Evolutionary conservation across 1,284 basidiomycete genomes (phyloP), one percentile per base, ranked within the genome.

Genomic region (Ganoderma sinense): DNA sequence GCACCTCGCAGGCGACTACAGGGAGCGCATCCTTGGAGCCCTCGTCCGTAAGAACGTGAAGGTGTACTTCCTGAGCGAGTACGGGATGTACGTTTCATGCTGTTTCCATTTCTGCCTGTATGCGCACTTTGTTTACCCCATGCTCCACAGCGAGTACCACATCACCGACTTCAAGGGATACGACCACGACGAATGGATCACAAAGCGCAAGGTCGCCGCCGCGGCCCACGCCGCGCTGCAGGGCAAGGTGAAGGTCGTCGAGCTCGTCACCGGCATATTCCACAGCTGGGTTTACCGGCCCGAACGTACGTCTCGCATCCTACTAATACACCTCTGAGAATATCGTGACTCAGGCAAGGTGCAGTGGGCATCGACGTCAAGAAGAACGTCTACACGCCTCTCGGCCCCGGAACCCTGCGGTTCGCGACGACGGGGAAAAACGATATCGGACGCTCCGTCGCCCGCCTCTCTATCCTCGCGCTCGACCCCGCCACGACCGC

Each of bases 31-130:
- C 5, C 64, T 72, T 20, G 68, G 71, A 10, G 75, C 70, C 4
- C 73, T 74, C 3, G 43, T 78, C 8, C 71, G 70, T 33, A 64
- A 65, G 41, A 72, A 73, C 26, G 73, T 68, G 11, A 70, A 70
- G 59, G 75, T 77, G 29, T 78, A 78, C 70, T 78, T 80, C 62
- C 75, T 77, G n/a, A 74, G 73, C 64, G 78, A 80, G 60, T 80
- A 71, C 59, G 78, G 78, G 36, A 62, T 69, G 78, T 80, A 60
- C 45, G 75, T 70, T 23, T n/a, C n/a, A n/a, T n/a, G n/a, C n/a
- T 29, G 18, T 51, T 62, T 2, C 48, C 45, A 59, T 67, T 26
- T n/a, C 41, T 14, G 45, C n/a, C 13, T 13, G 8, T 48, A 8
- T 18, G n/a, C n/a, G n/a, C 39, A 20, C 10, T n/a, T 18, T 2